Conservation (phyloP, 2,329 filamentous ascomycete species). For the Aspergillus pseudotamarii region DNA sequence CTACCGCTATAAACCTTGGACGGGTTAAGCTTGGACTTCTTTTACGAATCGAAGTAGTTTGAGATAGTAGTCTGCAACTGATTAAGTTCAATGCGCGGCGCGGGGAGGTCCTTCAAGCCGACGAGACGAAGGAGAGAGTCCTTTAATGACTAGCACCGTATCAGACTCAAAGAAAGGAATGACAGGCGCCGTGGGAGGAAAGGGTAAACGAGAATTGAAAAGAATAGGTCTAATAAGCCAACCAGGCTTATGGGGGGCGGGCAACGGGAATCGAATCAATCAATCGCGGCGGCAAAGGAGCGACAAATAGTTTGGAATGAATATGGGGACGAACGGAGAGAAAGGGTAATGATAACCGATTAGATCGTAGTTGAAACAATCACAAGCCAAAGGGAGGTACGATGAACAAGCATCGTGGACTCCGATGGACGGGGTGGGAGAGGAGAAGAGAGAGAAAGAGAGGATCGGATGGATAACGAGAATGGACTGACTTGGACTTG, state of each 20-base stretch:
- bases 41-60: neutral
- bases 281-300: conserved; percentile 19
- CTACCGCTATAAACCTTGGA: neutral
- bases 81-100: neutral
- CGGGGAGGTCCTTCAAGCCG: neutral
- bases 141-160: conserved; percentile 7
- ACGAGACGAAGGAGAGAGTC: neutral
- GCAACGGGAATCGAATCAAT: neutral
- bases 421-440: conserved; percentile 3
- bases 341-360: conserved; percentile 5
- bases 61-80: neutral
- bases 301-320: conserved; percentile 7
- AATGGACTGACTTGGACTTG: neutral
- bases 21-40: neutral
- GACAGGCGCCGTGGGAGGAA: conserved; percentile 16
- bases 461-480: conserved; percentile 1
- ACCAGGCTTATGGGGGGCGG: conserved; percentile 12
- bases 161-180: conserved; percentile 24
- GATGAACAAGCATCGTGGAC: conserved; percentile 21
- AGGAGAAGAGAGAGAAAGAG: conserved; percentile 5
- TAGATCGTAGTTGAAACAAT: conserved; percentile 13
- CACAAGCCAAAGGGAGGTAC: conserved; percentile 13
- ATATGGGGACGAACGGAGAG: conserved; percentile 1
- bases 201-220: conserved; percentile 9
- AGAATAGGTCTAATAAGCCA: conserved; percentile 17